Conservation (phyloP, 768 basidiomycete genomes). For the Russula emetica region DNA sequence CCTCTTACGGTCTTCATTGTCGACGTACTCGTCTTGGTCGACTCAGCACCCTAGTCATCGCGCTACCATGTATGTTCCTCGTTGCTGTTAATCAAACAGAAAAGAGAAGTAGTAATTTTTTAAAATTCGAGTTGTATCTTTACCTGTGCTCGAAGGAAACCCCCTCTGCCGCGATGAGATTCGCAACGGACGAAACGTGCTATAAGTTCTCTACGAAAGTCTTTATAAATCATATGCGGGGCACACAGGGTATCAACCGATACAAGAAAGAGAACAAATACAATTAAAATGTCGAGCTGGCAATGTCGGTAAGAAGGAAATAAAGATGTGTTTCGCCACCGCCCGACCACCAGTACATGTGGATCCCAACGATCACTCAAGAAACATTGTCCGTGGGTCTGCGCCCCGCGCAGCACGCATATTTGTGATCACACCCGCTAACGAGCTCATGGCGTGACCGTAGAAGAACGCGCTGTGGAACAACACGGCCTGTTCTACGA, state of each 20-base stretch:
- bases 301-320: not conserved
- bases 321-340: not conserved
- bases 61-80: no score
- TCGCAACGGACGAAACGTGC: not conserved
- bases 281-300: no score
- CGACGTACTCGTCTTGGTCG: no score
- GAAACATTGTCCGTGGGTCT: constrained; percentile 36
- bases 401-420: constrained; percentile 38
- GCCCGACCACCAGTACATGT: not conserved
- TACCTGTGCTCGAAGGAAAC: no score
- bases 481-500: constrained; percentile 42
- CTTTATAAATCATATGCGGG: not conserved
- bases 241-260: no score
- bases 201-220: not conserved
- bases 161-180: not conserved
- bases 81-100: no score
- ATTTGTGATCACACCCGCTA: constrained; percentile 40
- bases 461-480: constrained; percentile 38
- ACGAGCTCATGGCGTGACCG: constrained; percentile 38
- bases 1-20: no score
- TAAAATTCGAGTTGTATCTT: not conserved
- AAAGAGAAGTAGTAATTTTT: not conserved
- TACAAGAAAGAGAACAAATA: not conserved
- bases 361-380: constrained; percentile 33
- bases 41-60: no score